Percentiles rank a stretch among this genome's conserved stretches.
Evolutionary conservation across 2,329 filamentous ascomycete genomes (phyloP).

Genomic region (Colletotrichum sp.): DNA sequence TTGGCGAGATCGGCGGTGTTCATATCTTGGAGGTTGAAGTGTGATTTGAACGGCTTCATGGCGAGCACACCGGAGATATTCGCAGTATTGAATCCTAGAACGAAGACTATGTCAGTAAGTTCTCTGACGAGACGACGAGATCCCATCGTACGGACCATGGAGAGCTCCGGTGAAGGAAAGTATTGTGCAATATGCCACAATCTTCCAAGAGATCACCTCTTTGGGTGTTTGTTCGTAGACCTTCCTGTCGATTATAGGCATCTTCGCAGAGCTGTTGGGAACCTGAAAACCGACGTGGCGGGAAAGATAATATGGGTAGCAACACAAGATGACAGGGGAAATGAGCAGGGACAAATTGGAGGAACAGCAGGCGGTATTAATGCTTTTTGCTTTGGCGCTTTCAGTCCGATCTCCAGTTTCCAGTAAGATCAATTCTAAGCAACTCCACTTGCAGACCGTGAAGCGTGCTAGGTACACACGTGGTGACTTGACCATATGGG

Average conservation of each 20-base stretch:
- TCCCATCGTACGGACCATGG: background rate
- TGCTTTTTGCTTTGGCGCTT: background rate
- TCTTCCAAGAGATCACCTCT: background rate
- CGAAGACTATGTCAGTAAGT: background rate
- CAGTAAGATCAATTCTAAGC: background rate
- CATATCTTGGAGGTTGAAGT: background rate
- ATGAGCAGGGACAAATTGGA: background rate
- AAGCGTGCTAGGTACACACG: background rate
- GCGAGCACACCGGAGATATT: background rate
- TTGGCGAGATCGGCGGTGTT: background rate
- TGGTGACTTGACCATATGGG: background rate
- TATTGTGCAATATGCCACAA: background rate
- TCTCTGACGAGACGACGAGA: background rate
- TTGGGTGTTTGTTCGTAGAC: background rate
- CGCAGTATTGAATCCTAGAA: background rate
- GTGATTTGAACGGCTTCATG: background rate
- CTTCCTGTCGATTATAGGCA: background rate
- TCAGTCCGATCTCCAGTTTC: background rate
- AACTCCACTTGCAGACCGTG: background rate
- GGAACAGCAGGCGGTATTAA: background rate
- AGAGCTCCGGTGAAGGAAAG: background rate
- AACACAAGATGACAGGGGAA: background rate
- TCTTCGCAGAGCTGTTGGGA: background rate
- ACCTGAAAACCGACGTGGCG: background rate
- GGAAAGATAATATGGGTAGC: background rate